These are phyloP conservation scores for Nicotiana tomentosiformis DNA, from an alignment of 257 asterid species.

Conservation along the genomic window DNA sequence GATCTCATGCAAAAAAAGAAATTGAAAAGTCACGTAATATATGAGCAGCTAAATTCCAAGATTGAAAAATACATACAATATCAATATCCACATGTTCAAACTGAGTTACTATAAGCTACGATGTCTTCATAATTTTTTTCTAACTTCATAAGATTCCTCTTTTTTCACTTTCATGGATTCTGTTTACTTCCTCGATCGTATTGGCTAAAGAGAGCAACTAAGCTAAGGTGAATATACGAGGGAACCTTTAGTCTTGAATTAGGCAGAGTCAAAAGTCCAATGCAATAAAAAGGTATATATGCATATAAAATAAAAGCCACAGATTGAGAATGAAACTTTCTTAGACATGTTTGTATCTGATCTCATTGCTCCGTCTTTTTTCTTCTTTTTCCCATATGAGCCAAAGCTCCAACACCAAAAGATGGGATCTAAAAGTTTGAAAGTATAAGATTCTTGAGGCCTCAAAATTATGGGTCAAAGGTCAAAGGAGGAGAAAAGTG, in stretches of 20 bases:
- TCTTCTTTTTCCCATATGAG: background rate
- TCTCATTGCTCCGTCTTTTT: background rate
- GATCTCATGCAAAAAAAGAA: too few species aligned
- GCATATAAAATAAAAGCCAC: background rate
- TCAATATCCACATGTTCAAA: too few species aligned
- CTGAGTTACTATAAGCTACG: too few species aligned
- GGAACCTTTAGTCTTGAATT: background rate
- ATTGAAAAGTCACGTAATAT: too few species aligned
- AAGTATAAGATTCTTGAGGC: slow-evolving; percentile 5
- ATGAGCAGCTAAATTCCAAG: too few species aligned
- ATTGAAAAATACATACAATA: too few species aligned
- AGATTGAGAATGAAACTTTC: slow-evolving; percentile 4
- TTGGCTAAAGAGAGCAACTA: background rate
- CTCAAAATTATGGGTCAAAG: background rate
- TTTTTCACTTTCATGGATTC: too few species aligned
- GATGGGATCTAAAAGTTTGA: background rate
- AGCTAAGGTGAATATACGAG: background rate
- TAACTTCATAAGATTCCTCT: too few species aligned
- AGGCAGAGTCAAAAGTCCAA: background rate
- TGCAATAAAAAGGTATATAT: background rate
- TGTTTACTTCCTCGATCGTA: background rate
- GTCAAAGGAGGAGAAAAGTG: background rate
- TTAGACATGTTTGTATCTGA: background rate
- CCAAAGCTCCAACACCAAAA: background rate
- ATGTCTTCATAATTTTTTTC: too few species aligned